These are phyloP conservation scores for Calocybe cyanea DNA, from an alignment of 768 basidiomycete species.

Conservation along the genomic window DNA sequence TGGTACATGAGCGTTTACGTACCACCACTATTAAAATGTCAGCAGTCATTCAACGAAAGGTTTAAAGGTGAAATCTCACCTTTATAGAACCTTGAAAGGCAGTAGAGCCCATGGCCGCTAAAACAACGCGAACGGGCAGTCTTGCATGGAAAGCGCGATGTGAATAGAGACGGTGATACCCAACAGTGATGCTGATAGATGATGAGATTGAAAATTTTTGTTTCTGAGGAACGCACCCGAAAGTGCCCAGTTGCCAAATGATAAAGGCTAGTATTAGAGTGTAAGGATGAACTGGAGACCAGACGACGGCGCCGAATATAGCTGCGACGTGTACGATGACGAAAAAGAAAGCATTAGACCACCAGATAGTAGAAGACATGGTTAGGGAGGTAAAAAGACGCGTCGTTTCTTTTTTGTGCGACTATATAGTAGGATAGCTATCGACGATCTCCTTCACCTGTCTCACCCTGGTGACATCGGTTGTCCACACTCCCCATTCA, in stretches of 20 bases:
- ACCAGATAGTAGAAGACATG: constrained; percentile 47
- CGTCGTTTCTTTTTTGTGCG: constrained; percentile 13
- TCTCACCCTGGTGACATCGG: constrained; percentile 47
- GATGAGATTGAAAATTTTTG: background rate
- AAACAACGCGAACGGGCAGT: constrained; percentile 46
- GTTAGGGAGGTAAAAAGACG: background rate
- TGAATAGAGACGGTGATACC: constrained; percentile 79
- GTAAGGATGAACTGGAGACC: constrained; percentile 43
- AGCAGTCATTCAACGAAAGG: background rate
- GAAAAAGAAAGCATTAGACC: constrained; percentile 60
- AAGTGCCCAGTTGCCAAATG: constrained; percentile 67
- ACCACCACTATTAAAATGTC: constrained; percentile 44
- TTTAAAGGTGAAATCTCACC: constrained; percentile 28
- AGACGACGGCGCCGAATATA: constrained; percentile 43
- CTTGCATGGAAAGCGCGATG: constrained; percentile 66
- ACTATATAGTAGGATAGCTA: constrained; percentile 18
- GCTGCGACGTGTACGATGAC: constrained; percentile 55
- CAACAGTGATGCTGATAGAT: constrained; percentile 57
- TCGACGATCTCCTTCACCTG: constrained; percentile 50
- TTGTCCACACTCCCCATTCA: constrained; percentile 71
- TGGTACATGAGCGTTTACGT: constrained; percentile 14
- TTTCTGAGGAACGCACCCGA: constrained; percentile 57
- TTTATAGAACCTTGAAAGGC: constrained; percentile 82
- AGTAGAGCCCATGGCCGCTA: constrained; percentile 66
- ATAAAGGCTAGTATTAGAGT: constrained; percentile 52